Base-by-base conservation (phyloP, 1,284 basidiomycete species). In the Heterobasidion parviporum region DNA sequence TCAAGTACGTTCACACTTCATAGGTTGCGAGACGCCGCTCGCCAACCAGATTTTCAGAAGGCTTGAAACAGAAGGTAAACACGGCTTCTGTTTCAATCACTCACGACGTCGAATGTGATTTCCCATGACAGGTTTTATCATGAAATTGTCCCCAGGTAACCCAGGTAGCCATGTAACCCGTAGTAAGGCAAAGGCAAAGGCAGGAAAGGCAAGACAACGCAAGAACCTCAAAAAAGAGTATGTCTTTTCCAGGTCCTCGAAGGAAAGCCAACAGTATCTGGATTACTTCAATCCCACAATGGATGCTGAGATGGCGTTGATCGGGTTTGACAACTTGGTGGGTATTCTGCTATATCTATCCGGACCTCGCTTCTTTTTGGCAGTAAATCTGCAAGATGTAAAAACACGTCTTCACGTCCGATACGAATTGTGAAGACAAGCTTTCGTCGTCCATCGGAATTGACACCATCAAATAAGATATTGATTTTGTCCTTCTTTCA, bases 251-350 rank as follows among this genome's bases (percentile, higher is more conserved):
- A 68, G 66, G 50, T 66, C 74, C 9, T 74, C 75, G 44, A 72
- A 76, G 56, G 68, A 70, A 52, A 73, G 71, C 12, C 60, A 71
- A 48, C 72, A 67, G 52, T 90, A 88, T 64, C 62, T 69, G 35
- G 79, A 88, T 61, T 87, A 89, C 64, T 91, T 91, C 69, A 74
- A 79, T 54, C 81, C 85, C 15, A 74, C 78, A 58, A 72, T 72
- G 14, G 72, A 77, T 32, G 75, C 80, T 18, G 86, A 89, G 70
- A 80, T 73, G 62, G 74, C 72, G 43, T 65, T 88, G 55, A 68
- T 89, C 38, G 81, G 79, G 33, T 62, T 90, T 36, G 70, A 77
- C 35, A 74, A 82, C 61, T 65, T 78, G 73, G 86, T 86, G 47
- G 43, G 77, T 71, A 20, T 8, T 41, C n/a, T 6, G n/a, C 38